These are phyloP conservation scores for Didymella segeticola DNA, from an alignment of 2,329 filamentous ascomycete genomes.

Conservation along the genomic window DNA sequence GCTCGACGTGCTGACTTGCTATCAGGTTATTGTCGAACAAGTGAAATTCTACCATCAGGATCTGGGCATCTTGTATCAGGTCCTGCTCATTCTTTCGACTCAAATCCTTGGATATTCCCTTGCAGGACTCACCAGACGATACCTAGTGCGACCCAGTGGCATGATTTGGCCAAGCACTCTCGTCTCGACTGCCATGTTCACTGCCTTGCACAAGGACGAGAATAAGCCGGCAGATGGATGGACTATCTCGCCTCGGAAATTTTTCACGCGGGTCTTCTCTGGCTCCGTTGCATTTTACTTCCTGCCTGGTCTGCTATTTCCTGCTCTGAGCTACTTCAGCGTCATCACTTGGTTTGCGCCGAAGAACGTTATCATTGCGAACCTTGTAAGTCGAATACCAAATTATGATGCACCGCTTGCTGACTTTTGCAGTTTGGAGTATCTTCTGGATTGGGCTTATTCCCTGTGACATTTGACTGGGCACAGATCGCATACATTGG, in stretches of 20 bases:
- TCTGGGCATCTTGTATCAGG: slow-evolving; percentile 76
- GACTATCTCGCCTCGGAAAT: slow-evolving; percentile 81
- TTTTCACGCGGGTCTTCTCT: slow-evolving; percentile 78
- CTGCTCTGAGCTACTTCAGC: slow-evolving; percentile 86
- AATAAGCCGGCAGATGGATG: slow-evolving; percentile 84
- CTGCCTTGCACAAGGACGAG: slow-evolving; percentile 82
- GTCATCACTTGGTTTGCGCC: slow-evolving; percentile 89
- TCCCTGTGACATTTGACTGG: slow-evolving; percentile 91
- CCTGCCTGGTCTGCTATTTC: slow-evolving; percentile 80
- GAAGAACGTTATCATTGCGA: slow-evolving; percentile 83
- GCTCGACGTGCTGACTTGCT: slow-evolving; percentile 16
- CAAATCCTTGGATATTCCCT: slow-evolving; percentile 88
- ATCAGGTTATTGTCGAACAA: slow-evolving; percentile 82
- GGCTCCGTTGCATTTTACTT: slow-evolving; percentile 83
- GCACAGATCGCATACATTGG: slow-evolving; percentile 88
- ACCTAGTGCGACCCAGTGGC: slow-evolving; percentile 81
- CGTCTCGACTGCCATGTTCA: slow-evolving; percentile 89
- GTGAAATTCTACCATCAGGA: slow-evolving; percentile 88
- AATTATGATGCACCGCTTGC: not conserved
- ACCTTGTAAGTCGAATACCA: slow-evolving; percentile 61
- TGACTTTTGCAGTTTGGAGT: slow-evolving; percentile 69
- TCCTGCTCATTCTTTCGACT: slow-evolving; percentile 83
- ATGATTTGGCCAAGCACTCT: slow-evolving; percentile 93
- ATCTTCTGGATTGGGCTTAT: slow-evolving; percentile 81
- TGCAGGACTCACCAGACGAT: slow-evolving; percentile 79